phyloP scores from a whole-genome alignment of 495 filamentous ascomycete species.

The Penicillium bialowiezense region DNA sequence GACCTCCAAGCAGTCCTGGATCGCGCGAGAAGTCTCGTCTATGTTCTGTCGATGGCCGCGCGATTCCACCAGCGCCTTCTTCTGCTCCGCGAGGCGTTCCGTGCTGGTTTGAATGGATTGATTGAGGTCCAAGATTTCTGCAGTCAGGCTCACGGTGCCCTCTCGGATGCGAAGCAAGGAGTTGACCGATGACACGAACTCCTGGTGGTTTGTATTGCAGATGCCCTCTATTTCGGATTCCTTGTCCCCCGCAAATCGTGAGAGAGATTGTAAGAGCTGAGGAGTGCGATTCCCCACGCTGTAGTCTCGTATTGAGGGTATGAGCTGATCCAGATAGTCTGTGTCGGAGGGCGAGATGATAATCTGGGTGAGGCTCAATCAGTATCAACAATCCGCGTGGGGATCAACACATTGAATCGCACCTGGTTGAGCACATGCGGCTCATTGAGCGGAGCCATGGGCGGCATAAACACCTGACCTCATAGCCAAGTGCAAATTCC shows the following conservation, averaged over 20 bases:
- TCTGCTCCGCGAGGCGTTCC: constrained; percentile 90
- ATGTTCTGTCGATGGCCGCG: constrained; percentile 92
- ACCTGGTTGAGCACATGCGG: constrained; percentile 45
- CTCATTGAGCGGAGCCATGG: constrained; percentile 39
- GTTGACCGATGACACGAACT: constrained; percentile 90
- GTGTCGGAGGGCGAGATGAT: constrained; percentile 86
- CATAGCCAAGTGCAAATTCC: constrained; percentile 43
- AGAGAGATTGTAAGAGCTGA: constrained; percentile 72
- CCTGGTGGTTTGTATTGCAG: constrained; percentile 92
- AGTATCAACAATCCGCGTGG: too few species aligned
- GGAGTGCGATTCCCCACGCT: constrained; percentile 69
- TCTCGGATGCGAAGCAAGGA: constrained; percentile 87
- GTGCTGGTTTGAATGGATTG: constrained; percentile 95
- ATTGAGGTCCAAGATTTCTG: constrained; percentile 89
- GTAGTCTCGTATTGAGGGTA: constrained; percentile 88
- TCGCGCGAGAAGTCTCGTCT: constrained; percentile 82
- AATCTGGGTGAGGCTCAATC: constrained; percentile 58
- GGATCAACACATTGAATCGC: neutral
- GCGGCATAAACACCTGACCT: constrained; percentile 1
- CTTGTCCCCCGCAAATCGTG: constrained; percentile 76
- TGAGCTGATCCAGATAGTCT: constrained; percentile 93
- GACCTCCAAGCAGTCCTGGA: constrained; percentile 89
- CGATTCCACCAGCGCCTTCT: constrained; percentile 88
- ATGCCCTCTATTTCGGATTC: constrained; percentile 93
- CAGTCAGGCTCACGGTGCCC: constrained; percentile 79